Evolutionary conservation across 768 basidiomycete species (phyloP), one percentile per base, ranked within the genome.

Genomic region (Mycena venus): DNA sequence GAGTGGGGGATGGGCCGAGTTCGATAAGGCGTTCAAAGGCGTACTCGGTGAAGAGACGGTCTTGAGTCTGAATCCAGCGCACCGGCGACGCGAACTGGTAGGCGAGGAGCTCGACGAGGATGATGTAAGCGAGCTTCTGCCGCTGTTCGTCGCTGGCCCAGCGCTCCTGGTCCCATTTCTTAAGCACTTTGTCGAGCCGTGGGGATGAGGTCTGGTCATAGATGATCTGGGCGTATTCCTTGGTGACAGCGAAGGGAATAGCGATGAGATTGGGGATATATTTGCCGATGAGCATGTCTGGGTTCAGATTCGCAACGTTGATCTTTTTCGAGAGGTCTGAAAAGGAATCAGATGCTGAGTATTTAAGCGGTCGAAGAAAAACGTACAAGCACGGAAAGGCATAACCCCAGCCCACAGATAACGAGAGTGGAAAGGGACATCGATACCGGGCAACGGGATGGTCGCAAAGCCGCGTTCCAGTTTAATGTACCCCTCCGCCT

Each of bases 41-140:
- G 88, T 92, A 98, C 11, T 92, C 84, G 12, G 88, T 90, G 88
- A 99, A 99, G 69, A 99, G 90, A 29, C 95, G 90, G 80, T 99
- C 98, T 82, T 99, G 98, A 0, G 98, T 99, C 86, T 99, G 95
- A 79, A 99, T 99, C 98, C 98, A 99, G 61, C 97, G 94, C 23
- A 99, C 98, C 9, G 98, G 97, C 1, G 98, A 99, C 0, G 98
- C 97, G 79, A 98, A 99, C 82, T 99, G 98, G 81, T 99, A 99
- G 17, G 98, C 96, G 60, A 99, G 89, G 56, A 99, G 91, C 82
- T 99, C 98, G 74, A 99, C 97, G 70, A 99, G 92, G 80, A 99
- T 97, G 78, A 93, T 94, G 82, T 99, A 99, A 0, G 98, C 97
- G 58, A 99, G 90, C 79, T 95, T 94, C 84, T 99, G 96, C 59